Evolutionary conservation across 2,329 filamentous ascomycete species (phyloP), one percentile per base, ranked within the genome.

Genomic region (Teratosphaeria pseudoeucalypti): DNA sequence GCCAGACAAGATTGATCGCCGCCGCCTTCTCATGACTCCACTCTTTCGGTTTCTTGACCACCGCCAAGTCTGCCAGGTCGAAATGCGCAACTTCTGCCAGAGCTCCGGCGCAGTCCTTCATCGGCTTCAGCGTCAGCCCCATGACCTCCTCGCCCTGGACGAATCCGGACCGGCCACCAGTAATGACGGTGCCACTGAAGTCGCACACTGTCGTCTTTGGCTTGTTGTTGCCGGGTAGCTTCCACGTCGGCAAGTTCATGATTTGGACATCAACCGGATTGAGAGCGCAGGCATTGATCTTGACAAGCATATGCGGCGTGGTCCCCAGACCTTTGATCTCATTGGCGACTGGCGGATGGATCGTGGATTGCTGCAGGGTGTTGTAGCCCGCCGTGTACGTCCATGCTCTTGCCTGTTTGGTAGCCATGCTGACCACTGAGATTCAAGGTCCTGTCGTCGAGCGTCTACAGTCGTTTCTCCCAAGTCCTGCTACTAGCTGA

Each of bases 251-350:
- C 56, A 71, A 58, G 61, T 73, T 73, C 68, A 72, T 71, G 56
- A 70, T 69, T 60, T 73, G 71, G 32, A 73, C 69, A 60, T 73
- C 71, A 52, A 73, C 71, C 16, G 71, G 71, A 58, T 73, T 73
- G 14, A 73, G 64, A 23, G 70, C 71, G 60, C 66, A 69, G 6
- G 70, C 67, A 52, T 70, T 63, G 54, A 73, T 68, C 43, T 66
- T 64, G 49, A 73, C 62, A 27, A 71, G 66, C 57, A 73, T 64
- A 56, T 70, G 69, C 5, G 64, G 55, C 53, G 64, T 59, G 23
- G 54, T 67, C 56, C 57, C 55, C 56, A 64, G 26, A 57, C 61
- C 59, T 56, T 67, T 61, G 55, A 65, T 57, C 9, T 64, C 59
- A 12, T 61, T 59, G 6, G 66, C 59, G 19, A 55, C 53, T 6